Percentiles rank a stretch among this genome's conserved stretches.
phyloP scores from a whole-genome alignment of 805 yeast species.

The Metschnikowia lachancei region DNA sequence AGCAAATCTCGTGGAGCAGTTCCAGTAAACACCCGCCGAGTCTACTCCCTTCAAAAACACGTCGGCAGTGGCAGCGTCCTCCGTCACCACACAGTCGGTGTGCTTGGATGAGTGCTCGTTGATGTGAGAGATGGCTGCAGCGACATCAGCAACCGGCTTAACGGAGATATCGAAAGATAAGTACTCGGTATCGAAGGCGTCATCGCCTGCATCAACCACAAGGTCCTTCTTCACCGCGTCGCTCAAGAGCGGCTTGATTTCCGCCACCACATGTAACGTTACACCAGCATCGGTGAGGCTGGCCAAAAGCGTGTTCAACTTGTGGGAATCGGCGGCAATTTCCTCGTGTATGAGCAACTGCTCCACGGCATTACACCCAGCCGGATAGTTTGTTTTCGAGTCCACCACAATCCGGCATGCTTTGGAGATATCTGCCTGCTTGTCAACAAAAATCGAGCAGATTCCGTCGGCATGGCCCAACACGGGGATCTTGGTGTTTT shows the following conservation, averaged over 20 bases:
- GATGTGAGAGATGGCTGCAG: conserved; percentile 80
- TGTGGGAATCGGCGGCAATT: conserved; percentile 27
- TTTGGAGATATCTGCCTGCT: conserved; percentile 71
- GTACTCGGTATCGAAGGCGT: conserved; percentile 81
- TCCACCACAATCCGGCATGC: conserved; percentile 77
- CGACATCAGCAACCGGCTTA: conserved; percentile 53
- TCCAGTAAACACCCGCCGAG: conserved; percentile 97
- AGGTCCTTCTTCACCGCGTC: conserved; percentile 24
- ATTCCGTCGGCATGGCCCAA: conserved; percentile 98
- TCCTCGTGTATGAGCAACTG: conserved; percentile 64
- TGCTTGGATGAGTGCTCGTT: conserved; percentile 93
- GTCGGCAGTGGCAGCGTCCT: conserved; percentile 66
- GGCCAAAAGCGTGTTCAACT: conserved; percentile 26
- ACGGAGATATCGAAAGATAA: conserved; percentile 82
- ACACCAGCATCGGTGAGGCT: conserved; percentile 64
- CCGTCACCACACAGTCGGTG: conserved; percentile 89
- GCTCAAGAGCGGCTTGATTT: conserved; percentile 34
- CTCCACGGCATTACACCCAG: conserved; percentile 98
- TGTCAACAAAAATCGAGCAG: conserved; percentile 83
- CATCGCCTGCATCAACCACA: conserved; percentile 51
- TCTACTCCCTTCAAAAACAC: conserved; percentile 80
- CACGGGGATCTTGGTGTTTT: conserved; percentile 90
- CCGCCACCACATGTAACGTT: conserved; percentile 62
- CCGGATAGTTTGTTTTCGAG: conserved; percentile 94
- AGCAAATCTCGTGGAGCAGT: conserved; percentile 94